Evolutionary conservation across 768 basidiomycete species (phyloP).

Genomic region (Boletellus emodensis): DNA sequence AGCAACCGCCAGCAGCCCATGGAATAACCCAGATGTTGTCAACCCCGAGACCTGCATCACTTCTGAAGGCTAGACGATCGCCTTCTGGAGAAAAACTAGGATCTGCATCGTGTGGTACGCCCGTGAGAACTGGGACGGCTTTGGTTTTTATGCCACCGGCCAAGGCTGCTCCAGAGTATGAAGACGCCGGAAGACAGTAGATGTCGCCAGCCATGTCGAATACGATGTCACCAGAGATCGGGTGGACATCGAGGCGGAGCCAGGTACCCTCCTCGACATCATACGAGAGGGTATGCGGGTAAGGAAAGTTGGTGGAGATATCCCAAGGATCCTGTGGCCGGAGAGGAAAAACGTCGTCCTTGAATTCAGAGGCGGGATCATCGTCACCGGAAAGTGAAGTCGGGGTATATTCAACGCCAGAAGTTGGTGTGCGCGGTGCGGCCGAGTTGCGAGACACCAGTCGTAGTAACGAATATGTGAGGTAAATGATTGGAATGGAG

Average conservation of each 20-base stretch:
- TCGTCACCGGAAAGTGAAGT: constrained; percentile 12
- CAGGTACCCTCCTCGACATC: constrained; percentile 74
- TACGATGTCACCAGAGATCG: constrained; percentile 63
- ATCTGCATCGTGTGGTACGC: constrained; percentile 67
- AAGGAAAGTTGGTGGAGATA: constrained; percentile 72
- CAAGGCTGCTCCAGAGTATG: constrained; percentile 32
- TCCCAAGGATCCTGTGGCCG: constrained; percentile 58
- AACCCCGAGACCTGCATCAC: constrained; percentile 67
- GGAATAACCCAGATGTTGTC: constrained; percentile 72
- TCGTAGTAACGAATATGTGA: constrained; percentile 12
- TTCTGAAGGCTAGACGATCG: constrained; percentile 60
- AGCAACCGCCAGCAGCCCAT: constrained; percentile 56
- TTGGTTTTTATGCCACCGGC: constrained; percentile 24
- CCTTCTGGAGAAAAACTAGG: constrained; percentile 71
- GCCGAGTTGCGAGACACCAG: constrained; percentile 9
- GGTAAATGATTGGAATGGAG: constrained; percentile 16
- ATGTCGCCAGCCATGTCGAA: constrained; percentile 76
- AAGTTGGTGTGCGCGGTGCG: background rate
- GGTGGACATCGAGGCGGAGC: constrained; percentile 70
- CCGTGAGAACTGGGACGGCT: constrained; percentile 58
- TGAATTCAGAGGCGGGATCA: constrained; percentile 42
- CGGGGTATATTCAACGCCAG: constrained; percentile 1
- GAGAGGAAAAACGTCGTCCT: constrained; percentile 59
- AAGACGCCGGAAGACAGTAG: constrained; percentile 57
- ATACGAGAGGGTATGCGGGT: constrained; percentile 61